phyloP scores from a whole-genome alignment of 2,329 filamentous ascomycete genomes.

The Penicillium crustosum region DNA sequence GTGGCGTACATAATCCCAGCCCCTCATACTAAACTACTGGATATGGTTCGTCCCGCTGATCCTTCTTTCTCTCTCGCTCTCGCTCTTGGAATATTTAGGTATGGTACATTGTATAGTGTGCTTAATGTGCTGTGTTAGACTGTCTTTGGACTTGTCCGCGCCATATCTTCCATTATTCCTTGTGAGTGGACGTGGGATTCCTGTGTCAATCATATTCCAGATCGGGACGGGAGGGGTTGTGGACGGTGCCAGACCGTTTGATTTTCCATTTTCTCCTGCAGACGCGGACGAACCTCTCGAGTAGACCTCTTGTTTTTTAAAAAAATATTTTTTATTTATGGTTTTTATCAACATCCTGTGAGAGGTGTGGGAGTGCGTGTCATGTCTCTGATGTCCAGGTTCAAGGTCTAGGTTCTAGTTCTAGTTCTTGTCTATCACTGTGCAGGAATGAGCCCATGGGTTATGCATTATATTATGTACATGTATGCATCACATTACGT shows the following conservation, averaged over 20 bases:
- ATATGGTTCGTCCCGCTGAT: background rate
- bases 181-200: background rate
- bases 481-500: background rate
- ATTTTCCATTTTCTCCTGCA: constrained; percentile 3
- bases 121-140: background rate
- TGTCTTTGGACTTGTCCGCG: background rate
- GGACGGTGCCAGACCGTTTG: constrained; percentile 12
- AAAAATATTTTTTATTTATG: background rate
- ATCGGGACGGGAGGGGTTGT: background rate
- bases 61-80: background rate
- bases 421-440: background rate
- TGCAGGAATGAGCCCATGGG: background rate
- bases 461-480: constrained; percentile 2
- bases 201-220: background rate
- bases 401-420: background rate
- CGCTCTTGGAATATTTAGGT: background rate
- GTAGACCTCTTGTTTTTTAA: constrained; percentile 6
- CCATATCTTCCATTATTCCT: background rate
- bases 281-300: constrained; percentile 19
- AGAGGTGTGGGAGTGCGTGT: background rate
- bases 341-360: background rate
- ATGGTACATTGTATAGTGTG: background rate
- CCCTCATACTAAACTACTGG: background rate
- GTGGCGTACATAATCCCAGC: background rate
- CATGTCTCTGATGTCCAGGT: background rate